Percentiles rank a stretch among this genome's conserved stretches.
phyloP scores from a whole-genome alignment of 805 yeast species.

The Schwanniomyces pseudopolymorphus region DNA sequence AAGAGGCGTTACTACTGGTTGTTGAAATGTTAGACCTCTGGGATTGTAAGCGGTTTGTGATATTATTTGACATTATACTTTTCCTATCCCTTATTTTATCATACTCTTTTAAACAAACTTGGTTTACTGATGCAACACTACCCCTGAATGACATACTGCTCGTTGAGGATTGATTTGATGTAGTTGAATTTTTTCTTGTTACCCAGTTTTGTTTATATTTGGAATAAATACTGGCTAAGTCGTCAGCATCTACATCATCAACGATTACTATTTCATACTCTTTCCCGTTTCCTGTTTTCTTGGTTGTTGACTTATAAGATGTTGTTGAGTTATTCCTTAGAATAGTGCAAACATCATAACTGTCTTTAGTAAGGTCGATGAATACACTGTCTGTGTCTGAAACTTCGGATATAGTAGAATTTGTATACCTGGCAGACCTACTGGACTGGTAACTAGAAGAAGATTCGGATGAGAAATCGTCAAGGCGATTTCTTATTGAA shows the following conservation, averaged over 20 bases:
- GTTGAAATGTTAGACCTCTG: not conserved
- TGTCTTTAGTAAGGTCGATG: conserved; percentile 42
- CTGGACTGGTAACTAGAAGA: conserved; percentile 32
- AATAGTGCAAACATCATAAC: conserved; percentile 36
- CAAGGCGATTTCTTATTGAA: not conserved
- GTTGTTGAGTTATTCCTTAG: conserved; percentile 33
- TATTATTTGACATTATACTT: not conserved
- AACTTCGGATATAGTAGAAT: conserved; percentile 21
- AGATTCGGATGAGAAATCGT: conserved; percentile 8
- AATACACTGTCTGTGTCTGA: conserved; percentile 39
- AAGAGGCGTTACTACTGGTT: not conserved
- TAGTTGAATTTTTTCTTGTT: conserved; percentile 22
- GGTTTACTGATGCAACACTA: conserved; percentile 18
- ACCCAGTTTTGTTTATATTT: conserved; percentile 31
- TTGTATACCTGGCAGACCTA: conserved; percentile 17
- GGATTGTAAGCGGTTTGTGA: not conserved
- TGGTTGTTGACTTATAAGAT: conserved; percentile 41
- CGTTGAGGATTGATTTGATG: conserved; percentile 15
- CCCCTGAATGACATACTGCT: conserved; percentile 20
- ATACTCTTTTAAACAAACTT: conserved; percentile 10
- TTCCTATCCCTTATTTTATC: not conserved
- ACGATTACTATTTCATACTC: conserved; percentile 44
- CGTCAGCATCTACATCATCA: conserved; percentile 29
- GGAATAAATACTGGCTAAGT: conserved; percentile 42
- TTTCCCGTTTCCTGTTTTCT: conserved; percentile 35